These are phyloP conservation scores for Stevia rebaudiana DNA, from an alignment of 140 eudicot species.

Conservation along the genomic window DNA sequence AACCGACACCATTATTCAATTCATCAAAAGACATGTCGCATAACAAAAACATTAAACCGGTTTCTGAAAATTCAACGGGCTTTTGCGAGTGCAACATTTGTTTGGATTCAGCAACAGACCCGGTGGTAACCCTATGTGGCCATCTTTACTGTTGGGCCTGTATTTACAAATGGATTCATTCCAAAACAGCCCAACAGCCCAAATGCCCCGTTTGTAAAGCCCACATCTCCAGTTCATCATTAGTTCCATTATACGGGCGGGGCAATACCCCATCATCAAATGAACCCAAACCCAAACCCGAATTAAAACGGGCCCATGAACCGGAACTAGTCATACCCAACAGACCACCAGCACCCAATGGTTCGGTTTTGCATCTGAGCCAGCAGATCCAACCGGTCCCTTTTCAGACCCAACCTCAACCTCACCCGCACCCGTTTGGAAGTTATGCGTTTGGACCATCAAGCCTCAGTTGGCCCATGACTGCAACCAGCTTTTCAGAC, in stretches of 20 bases:
- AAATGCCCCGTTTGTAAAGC: slow-evolving; percentile 91
- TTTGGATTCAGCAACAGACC: slow-evolving; percentile 77
- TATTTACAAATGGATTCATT: slow-evolving; percentile 82
- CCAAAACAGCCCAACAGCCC: slow-evolving; percentile 43
- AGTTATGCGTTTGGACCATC: slow-evolving; percentile 36
- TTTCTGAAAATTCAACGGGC: slow-evolving; percentile 42
- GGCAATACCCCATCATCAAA: slow-evolving; percentile 43
- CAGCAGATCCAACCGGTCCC: slow-evolving; percentile 38
- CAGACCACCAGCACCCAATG: slow-evolving; percentile 62
- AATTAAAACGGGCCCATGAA: slow-evolving; percentile 23
- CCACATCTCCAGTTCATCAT: slow-evolving; percentile 48
- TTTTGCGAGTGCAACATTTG: slow-evolving; percentile 90
- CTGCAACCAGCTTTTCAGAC: slow-evolving; percentile 36
- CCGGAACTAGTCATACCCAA: slow-evolving; percentile 43
- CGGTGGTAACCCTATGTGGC: slow-evolving; percentile 93
- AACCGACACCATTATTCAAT: slow-evolving; percentile 30
- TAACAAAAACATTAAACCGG: slow-evolving; percentile 37
- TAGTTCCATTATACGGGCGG: slow-evolving; percentile 80
- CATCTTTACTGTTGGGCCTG: slow-evolving; percentile 97
- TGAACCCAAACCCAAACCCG: slow-evolving; percentile 2
- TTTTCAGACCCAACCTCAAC: slow-evolving; percentile 34
- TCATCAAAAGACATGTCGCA: slow-evolving; percentile 29
- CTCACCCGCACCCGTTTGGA: slow-evolving; percentile 43
- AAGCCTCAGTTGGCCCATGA: slow-evolving; percentile 26
- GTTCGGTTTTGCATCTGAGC: slow-evolving; percentile 22